Evolutionary conservation across 2,329 filamentous ascomycete species (phyloP).

Genomic region (Beauveria rudraprayagi): DNA sequence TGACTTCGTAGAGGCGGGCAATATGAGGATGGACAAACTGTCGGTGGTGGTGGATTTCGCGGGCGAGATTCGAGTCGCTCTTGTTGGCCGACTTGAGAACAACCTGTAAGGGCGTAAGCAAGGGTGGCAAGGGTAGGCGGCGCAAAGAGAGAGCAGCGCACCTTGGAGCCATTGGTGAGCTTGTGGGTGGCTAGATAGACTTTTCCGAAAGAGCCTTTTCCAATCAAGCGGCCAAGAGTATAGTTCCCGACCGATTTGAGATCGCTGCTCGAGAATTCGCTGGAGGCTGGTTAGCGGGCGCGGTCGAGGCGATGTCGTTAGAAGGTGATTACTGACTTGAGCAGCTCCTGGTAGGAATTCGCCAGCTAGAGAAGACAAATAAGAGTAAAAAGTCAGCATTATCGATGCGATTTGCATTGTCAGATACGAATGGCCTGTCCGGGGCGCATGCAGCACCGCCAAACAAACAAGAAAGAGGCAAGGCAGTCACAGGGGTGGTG

Average conservation of each 20-base stretch:
- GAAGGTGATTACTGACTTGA: constrained; percentile 60
- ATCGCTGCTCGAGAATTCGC: constrained; percentile 89
- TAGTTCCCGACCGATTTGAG: constrained; percentile 93
- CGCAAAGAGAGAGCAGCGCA: constrained; percentile 30
- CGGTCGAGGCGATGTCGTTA: constrained; percentile 12
- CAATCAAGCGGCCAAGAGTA: constrained; percentile 80
- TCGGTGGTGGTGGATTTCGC: constrained; percentile 96
- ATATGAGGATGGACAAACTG: constrained; percentile 98
- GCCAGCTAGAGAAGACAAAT: constrained; percentile 59
- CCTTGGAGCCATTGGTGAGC: constrained; percentile 97
- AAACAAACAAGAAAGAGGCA: neutral
- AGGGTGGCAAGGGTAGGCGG: neutral
- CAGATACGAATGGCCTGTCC: neutral
- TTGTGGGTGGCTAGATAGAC: constrained; percentile 95
- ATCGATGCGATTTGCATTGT: neutral
- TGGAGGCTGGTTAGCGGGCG: constrained; percentile 30
- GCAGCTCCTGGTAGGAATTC: constrained; percentile 90
- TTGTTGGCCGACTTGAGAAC: constrained; percentile 98
- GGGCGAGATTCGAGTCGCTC: constrained; percentile 87
- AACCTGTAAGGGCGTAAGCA: constrained; percentile 48
- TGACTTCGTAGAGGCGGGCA: constrained; percentile 91
- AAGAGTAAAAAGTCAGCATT: neutral
- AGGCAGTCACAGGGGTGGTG: neutral
- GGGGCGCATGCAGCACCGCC: neutral
- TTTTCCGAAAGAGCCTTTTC: constrained; percentile 97